Evolutionary conservation across 169 alveolate genomes (phyloP).

Genomic region (Cryptosporidium baileyi): DNA sequence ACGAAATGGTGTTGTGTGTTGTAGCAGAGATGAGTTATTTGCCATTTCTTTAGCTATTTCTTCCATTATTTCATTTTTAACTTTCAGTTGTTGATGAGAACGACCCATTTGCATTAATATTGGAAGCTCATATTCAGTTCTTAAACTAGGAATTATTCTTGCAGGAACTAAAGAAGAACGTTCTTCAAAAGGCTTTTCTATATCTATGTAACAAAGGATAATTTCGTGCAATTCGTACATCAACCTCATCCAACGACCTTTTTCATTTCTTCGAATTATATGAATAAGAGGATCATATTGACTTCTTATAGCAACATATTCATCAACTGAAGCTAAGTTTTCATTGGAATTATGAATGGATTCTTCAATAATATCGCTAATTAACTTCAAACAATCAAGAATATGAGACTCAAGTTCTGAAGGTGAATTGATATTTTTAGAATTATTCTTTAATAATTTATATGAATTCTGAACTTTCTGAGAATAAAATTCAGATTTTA

Average conservation of each 20-base stretch:
- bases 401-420: constrained; percentile 17
- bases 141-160: constrained; percentile 33
- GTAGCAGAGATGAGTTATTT: constrained; percentile 34
- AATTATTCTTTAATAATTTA: not conserved
- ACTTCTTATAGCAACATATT: constrained; percentile 15
- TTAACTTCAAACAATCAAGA: constrained; percentile 8
- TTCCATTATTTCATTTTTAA: constrained; percentile 38
- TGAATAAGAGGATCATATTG: constrained; percentile 40
- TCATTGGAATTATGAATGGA: constrained; percentile 7
- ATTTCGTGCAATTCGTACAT: constrained; percentile 55
- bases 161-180: constrained; percentile 50
- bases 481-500: no score
- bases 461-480: no score
- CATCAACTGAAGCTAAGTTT: constrained; percentile 4
- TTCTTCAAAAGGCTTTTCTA: constrained; percentile 43
- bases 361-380: constrained; percentile 21
- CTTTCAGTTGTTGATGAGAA: constrained; percentile 53
- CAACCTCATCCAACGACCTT: constrained; percentile 56
- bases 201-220: constrained; percentile 9
- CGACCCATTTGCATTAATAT: constrained; percentile 41
- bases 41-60: constrained; percentile 60
- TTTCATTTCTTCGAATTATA: constrained; percentile 43
- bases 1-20: constrained; percentile 37
- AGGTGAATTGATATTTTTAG: not conserved
- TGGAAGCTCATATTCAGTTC: constrained; percentile 26